Conservation (phyloP, 2,329 filamentous ascomycete species). For the Talaromyces pinophilus region DNA sequence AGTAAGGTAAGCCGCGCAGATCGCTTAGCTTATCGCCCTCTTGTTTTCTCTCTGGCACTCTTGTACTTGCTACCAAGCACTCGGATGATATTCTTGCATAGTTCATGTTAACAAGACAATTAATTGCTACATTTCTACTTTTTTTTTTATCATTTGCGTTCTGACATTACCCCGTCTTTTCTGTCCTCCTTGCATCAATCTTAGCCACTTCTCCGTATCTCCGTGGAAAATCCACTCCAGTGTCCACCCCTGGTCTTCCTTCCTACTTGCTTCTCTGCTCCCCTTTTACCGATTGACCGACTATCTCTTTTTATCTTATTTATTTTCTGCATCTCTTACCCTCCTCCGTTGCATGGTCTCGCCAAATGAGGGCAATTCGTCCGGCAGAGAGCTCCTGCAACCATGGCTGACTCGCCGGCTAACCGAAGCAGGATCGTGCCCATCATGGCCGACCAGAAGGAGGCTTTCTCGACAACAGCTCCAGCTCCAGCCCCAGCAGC, state of each 20-base stretch:
- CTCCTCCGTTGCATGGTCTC: constrained; percentile 18
- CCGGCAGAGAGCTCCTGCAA: constrained; percentile 34
- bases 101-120: neutral
- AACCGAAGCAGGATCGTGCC: constrained; percentile 47
- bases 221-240: constrained; percentile 11
- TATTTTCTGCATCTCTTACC: neutral
- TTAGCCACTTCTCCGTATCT: constrained; percentile 9
- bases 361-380: constrained; percentile 41
- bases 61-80: neutral
- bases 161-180: neutral
- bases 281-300: constrained; percentile 23
- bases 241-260: constrained; percentile 5
- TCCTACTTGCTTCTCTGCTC: neutral
- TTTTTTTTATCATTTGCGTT: neutral
- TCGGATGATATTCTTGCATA: neutral
- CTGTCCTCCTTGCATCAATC: constrained; percentile 8
- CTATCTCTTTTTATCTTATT: constrained; percentile 22
- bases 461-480: constrained; percentile 26
- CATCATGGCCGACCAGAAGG: constrained; percentile 36
- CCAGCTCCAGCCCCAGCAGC: constrained; percentile 24
- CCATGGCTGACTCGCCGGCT: constrained; percentile 41
- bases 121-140: neutral
- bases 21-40: neutral
- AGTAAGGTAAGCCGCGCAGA: constrained; percentile 1
- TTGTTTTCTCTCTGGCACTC: neutral